These are phyloP conservation scores for Malassezia brasiliensis DNA, from an alignment of 1,284 basidiomycete species.

Conservation along the genomic window DNA sequence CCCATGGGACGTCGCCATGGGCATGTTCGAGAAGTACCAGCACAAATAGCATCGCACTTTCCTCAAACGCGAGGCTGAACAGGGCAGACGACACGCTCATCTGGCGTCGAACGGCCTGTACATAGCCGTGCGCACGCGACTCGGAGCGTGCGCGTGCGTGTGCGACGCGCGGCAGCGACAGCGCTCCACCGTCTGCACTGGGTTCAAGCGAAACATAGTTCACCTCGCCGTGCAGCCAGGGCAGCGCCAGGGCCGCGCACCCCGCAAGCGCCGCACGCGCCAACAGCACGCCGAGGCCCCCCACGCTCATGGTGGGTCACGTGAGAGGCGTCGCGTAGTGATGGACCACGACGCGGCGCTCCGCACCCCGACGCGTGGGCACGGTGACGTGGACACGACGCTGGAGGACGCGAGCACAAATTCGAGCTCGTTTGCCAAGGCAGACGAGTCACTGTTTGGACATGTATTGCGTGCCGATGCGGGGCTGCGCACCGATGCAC, in stretches of 20 bases:
- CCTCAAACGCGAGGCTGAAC: slow-evolving; percentile 37
- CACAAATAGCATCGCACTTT: slow-evolving; percentile 30
- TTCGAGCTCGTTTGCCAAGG: slow-evolving; percentile 5
- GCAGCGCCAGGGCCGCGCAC: slow-evolving; percentile 23
- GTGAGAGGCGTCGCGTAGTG: background rate
- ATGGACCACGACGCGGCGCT: slow-evolving; percentile 11
- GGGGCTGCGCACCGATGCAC: background rate
- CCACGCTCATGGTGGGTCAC: slow-evolving; percentile 2
- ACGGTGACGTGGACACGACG: slow-evolving; percentile 6
- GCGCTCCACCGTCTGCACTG: slow-evolving; percentile 8
- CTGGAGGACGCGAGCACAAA: slow-evolving; percentile 1
- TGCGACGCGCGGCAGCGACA: slow-evolving; percentile 18
- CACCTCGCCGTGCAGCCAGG: slow-evolving; percentile 38
- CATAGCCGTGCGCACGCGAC: slow-evolving; percentile 15
- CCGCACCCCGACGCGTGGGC: background rate
- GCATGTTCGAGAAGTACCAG: slow-evolving; percentile 37
- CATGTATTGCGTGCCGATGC: slow-evolving; percentile 17
- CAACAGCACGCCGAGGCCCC: slow-evolving; percentile 13
- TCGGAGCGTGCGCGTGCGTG: slow-evolving; percentile 11
- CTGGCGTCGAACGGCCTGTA: slow-evolving; percentile 10
- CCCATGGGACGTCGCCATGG: slow-evolving; percentile 8
- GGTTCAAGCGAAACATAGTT: slow-evolving; percentile 34
- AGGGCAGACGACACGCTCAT: slow-evolving; percentile 24
- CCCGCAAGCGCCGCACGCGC: slow-evolving; percentile 23
- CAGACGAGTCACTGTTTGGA: slow-evolving; percentile 27